Evolutionary conservation across 768 basidiomycete species (phyloP).

Genomic region (Lactifluus rugatus): DNA sequence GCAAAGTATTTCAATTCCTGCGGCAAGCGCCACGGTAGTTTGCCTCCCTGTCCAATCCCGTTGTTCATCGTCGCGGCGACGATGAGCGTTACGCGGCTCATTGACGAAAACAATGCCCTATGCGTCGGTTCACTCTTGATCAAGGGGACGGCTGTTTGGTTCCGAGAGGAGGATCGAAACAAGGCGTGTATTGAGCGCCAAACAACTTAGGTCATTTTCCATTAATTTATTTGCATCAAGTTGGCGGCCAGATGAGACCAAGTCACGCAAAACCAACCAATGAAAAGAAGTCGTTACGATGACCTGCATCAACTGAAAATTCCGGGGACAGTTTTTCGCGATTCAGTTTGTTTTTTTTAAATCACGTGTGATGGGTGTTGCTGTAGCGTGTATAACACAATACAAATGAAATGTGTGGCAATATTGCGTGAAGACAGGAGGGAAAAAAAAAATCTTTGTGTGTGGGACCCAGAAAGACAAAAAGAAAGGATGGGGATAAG

Average conservation of each 20-base stretch:
- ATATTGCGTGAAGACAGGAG: background rate
- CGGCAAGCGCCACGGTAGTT: conserved; percentile 82
- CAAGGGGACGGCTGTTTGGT: background rate
- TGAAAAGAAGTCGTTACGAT: too few relatives aligned
- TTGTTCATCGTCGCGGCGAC: conserved; percentile 83
- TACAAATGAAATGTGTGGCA: background rate
- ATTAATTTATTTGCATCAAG: too few relatives aligned
- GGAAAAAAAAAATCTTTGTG: too few relatives aligned
- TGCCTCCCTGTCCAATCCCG: conserved; percentile 73
- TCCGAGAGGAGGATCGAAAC: background rate
- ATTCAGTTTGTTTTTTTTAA: too few relatives aligned
- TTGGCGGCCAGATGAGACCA: too few relatives aligned
- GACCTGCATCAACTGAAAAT: too few relatives aligned
- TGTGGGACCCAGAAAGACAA: background rate
- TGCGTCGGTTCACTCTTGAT: background rate
- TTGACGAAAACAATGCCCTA: background rate
- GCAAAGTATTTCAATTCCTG: conserved; percentile 91
- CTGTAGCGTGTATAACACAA: background rate
- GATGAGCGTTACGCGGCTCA: conserved; percentile 52
- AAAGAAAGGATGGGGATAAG: background rate
- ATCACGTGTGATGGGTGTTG: too few relatives aligned
- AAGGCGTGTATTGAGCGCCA: background rate
- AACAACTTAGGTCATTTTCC: too few relatives aligned
- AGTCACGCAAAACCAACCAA: too few relatives aligned
- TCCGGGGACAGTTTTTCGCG: too few relatives aligned